Evolutionary conservation across 2,329 filamentous ascomycete species (phyloP).

Genomic region (Penicillium brasilianum): DNA sequence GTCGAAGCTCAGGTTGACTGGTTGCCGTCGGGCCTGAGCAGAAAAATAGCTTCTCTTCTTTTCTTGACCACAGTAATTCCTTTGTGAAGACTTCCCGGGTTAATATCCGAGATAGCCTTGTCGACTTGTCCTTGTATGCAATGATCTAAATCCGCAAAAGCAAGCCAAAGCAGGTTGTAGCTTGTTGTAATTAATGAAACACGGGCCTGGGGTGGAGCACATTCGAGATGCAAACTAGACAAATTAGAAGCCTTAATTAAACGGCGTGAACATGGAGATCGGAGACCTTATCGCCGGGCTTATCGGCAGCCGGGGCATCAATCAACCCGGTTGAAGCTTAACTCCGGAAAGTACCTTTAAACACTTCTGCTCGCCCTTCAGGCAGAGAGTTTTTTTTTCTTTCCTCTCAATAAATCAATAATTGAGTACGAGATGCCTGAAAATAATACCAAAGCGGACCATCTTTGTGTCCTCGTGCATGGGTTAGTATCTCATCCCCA

Average conservation of each 20-base stretch:
- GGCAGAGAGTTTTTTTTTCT: neutral
- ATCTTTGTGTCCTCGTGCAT: conserved; percentile 67
- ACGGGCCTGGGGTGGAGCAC: neutral
- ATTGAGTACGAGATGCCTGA: conserved; percentile 12
- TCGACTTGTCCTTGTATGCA: neutral
- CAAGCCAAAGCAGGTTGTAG: neutral
- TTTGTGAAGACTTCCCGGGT: neutral
- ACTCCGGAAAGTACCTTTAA: conserved; percentile 16
- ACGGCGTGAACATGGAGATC: neutral
- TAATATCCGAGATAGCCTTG: neutral
- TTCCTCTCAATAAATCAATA: neutral
- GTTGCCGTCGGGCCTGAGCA: neutral
- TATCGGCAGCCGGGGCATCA: conserved; percentile 9
- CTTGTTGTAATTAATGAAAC: neutral
- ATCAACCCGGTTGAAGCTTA: conserved; percentile 12
- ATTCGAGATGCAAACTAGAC: conserved; percentile 3
- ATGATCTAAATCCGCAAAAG: too few relatives aligned
- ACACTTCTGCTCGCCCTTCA: neutral
- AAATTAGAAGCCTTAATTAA: conserved; percentile 9
- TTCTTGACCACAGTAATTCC: neutral
- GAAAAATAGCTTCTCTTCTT: neutral
- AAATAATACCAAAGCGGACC: conserved; percentile 46
- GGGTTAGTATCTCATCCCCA: conserved; percentile 52
- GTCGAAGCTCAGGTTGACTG: neutral
- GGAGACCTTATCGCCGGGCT: conserved; percentile 9